These are phyloP conservation scores for Pythium monospermum DNA, from an alignment of 352 stramenopile species.

Conservation along the genomic window DNA sequence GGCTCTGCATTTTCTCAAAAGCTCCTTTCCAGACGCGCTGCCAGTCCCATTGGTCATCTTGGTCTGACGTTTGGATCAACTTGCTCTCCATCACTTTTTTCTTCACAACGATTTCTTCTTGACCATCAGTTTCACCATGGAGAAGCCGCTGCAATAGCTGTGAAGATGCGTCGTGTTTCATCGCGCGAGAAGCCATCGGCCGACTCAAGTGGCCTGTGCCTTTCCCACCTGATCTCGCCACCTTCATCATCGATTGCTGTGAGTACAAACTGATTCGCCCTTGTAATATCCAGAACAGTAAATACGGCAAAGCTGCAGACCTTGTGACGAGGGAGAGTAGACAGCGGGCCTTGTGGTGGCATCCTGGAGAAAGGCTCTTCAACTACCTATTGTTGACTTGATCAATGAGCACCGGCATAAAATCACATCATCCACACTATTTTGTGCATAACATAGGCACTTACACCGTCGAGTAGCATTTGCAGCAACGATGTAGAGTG, in stretches of 20 bases:
- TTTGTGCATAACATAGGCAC: not conserved
- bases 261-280: no score
- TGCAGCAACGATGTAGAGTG: constrained; percentile 40
- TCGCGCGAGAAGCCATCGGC: not conserved
- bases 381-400: no score
- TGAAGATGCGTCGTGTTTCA: not conserved
- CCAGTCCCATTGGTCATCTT: constrained; percentile 68
- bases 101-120: not conserved
- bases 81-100: constrained; percentile 31
- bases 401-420: no score
- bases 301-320: no score
- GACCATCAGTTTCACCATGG: not conserved
- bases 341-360: constrained; percentile 50
- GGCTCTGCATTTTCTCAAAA: constrained; percentile 50
- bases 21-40: constrained; percentile 65
- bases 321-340: constrained; percentile 40
- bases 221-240: constrained; percentile 18
- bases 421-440: no score
- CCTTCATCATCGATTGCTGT: no score
- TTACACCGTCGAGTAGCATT: constrained; percentile 52
- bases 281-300: no score
- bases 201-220: no score
- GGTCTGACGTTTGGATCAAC: constrained; percentile 51
- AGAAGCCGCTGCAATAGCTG: constrained; percentile 8
- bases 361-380: constrained; percentile 59